Conservation (phyloP, 768 basidiomycete species). For the Lentinula guzmanii region DNA sequence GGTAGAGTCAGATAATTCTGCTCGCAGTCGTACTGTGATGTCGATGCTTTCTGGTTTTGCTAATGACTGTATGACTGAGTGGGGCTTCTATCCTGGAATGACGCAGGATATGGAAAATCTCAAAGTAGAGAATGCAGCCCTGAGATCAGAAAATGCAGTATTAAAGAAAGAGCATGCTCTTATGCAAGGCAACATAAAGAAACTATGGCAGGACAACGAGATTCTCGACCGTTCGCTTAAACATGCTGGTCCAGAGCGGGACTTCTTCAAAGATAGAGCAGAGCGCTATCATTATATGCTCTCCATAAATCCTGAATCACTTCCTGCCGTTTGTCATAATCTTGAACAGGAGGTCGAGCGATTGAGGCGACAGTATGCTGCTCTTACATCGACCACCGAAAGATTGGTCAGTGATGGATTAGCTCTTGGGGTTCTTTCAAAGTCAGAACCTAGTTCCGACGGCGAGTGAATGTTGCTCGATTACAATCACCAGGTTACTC, state of each 20-base stretch:
- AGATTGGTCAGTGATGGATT: constrained; percentile 1
- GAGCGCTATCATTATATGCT: background rate
- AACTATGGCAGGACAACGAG: constrained; percentile 4
- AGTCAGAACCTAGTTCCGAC: background rate
- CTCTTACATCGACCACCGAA: background rate
- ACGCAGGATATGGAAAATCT: background rate
- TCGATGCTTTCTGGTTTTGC: background rate
- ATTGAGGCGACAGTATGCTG: background rate
- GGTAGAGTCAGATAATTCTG: background rate
- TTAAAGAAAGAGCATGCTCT: background rate
- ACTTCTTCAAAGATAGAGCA: background rate
- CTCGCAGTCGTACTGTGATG: background rate
- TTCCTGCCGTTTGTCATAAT: background rate
- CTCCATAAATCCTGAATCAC: background rate
- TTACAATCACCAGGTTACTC: background rate
- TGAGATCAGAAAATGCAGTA: background rate
- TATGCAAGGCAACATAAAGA: background rate
- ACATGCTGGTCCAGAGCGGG: background rate
- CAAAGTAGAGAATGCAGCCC: background rate
- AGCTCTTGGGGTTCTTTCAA: background rate
- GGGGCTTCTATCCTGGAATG: background rate
- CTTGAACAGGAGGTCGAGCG: background rate
- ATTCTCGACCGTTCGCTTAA: background rate
- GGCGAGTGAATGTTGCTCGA: background rate
- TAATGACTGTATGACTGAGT: background rate